phyloP scores from a whole-genome alignment of 495 filamentous ascomycete species.

The Talaromyces thailandensis region DNA sequence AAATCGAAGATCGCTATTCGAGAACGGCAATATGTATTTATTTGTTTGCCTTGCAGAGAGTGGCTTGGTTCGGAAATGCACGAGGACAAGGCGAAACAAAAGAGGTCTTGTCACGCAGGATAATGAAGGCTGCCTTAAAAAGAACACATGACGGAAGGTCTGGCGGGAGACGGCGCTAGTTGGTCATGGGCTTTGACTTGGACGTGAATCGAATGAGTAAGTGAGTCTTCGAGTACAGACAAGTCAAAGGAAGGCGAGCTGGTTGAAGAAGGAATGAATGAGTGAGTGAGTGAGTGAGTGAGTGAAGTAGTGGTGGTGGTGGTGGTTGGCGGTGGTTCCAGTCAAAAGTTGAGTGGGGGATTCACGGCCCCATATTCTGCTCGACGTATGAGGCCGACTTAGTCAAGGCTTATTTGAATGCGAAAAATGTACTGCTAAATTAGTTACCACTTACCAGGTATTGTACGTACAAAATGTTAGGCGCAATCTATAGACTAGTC shows the following conservation, averaged over 20 bases:
- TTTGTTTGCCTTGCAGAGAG: not conserved
- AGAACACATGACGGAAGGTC: conserved; percentile 1
- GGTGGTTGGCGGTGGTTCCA: not conserved
- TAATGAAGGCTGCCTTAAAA: not conserved
- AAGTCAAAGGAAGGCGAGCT: not conserved
- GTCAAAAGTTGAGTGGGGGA: not conserved
- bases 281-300: not conserved
- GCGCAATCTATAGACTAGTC: not conserved
- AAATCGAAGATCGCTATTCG: not conserved
- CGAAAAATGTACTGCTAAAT: no score
- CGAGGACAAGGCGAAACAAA: not conserved
- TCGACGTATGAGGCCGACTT: not conserved
- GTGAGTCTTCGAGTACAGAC: not conserved
- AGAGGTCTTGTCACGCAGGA: not conserved
- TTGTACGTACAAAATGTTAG: no score
- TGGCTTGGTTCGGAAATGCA: not conserved
- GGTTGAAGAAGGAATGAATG: not conserved
- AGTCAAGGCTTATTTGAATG: not conserved
- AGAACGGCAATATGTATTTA: not conserved
- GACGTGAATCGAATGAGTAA: not conserved
- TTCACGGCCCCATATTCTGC: not conserved
- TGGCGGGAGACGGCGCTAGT: not conserved
- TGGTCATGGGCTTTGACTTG: not conserved
- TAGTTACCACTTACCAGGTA: no score
- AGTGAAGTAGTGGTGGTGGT: not conserved